Conservation (phyloP, 352 stramenopile genomes). For the Aphanomyces invadans region DNA sequence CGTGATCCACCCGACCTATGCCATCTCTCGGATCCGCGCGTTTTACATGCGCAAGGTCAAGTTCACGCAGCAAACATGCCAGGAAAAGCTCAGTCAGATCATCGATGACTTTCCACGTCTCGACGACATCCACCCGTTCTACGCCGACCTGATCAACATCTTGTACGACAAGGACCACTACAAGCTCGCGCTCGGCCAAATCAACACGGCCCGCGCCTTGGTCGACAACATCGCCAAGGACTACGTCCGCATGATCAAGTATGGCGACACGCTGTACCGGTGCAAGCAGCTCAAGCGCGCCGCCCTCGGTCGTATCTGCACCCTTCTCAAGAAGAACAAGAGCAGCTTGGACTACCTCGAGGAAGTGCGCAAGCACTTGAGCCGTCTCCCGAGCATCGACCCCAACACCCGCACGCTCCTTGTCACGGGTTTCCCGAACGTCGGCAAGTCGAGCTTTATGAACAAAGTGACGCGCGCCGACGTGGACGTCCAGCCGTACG, state of each 20-base stretch:
- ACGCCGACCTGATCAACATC: constrained; percentile 99
- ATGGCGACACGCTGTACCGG: constrained; percentile 98
- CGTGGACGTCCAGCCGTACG: constrained; percentile 98
- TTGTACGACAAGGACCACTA: constrained; percentile 99
- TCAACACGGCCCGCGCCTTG: constrained; percentile 97
- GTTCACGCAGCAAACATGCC: constrained; percentile 99
- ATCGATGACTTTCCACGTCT: constrained; percentile 98
- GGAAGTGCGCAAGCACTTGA: constrained; percentile 97
- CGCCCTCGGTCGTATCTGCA: constrained; percentile 99
- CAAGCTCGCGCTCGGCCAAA: constrained; percentile 98
- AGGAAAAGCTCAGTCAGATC: constrained; percentile 95
- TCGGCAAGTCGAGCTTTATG: constrained; percentile 99
- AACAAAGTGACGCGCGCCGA: constrained; percentile 99
- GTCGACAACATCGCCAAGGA: constrained; percentile 97
- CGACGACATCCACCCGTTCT: constrained; percentile 98
- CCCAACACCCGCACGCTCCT: constrained; percentile 98
- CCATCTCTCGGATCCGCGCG: constrained; percentile 94
- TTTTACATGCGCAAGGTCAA: constrained; percentile 99
- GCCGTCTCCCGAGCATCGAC: constrained; percentile 97
- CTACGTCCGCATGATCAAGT: constrained; percentile 99
- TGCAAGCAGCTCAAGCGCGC: constrained; percentile 99
- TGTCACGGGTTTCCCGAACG: constrained; percentile 98
- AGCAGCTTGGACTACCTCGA: constrained; percentile 96
- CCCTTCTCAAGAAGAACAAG: constrained; percentile 99
- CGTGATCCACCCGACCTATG: constrained; percentile 96